phyloP scores from a whole-genome alignment of 257 asterid species.

The Forsythia suspensa region DNA sequence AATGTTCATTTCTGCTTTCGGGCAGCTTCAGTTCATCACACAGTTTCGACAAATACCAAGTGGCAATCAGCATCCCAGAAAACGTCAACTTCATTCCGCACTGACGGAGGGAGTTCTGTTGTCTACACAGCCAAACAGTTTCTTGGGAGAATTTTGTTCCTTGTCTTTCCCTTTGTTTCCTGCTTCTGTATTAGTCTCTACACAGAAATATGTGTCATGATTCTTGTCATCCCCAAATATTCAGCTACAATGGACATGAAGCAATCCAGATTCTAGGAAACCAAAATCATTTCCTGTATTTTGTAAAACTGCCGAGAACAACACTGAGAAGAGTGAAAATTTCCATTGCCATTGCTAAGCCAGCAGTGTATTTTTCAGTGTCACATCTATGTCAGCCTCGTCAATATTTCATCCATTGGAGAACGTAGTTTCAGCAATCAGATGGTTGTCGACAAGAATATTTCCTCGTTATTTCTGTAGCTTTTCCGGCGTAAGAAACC shows the following conservation, averaged over 20 bases:
- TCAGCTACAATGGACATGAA: background rate
- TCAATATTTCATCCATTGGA: no score
- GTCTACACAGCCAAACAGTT: background rate
- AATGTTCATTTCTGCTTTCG: background rate
- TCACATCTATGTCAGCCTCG: background rate
- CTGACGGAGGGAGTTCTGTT: background rate
- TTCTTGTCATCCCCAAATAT: background rate
- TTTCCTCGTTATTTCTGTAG: constrained; percentile 23
- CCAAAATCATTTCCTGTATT: no score
- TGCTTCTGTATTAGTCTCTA: background rate
- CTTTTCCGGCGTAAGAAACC: constrained; percentile 26
- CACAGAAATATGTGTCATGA: background rate
- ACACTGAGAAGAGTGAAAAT: no score
- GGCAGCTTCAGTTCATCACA: background rate
- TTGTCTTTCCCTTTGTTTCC: background rate
- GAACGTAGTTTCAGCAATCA: background rate
- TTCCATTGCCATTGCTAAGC: no score
- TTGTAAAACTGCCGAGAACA: no score
- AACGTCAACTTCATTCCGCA: background rate
- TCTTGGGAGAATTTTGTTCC: background rate
- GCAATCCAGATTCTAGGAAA: background rate
- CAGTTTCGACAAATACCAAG: no score
- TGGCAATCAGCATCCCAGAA: no score
- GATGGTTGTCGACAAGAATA: no score
- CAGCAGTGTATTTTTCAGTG: background rate